Conservation (phyloP, 495 filamentous ascomycete species). For the Rostrohypoxylon terebratum region DNA sequence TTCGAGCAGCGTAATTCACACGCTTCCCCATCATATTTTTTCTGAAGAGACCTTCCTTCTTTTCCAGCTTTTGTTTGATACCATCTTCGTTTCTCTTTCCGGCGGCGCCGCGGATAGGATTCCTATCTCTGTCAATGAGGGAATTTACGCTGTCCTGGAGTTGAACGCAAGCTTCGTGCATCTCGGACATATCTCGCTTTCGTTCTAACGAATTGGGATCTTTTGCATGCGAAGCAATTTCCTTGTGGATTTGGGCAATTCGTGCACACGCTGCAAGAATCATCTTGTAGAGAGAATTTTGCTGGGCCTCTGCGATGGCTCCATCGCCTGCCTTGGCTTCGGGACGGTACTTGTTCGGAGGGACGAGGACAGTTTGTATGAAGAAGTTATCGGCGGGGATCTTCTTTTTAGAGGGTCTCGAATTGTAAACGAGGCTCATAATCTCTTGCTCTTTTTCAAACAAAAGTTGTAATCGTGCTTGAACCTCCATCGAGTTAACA, state of each 20-base stretch:
- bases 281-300: constrained; percentile 85
- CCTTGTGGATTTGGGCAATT: constrained; percentile 80
- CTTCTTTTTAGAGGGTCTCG: constrained; percentile 67
- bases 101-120: constrained; percentile 79
- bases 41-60: constrained; percentile 97
- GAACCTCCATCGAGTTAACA: constrained; percentile 79
- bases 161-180: constrained; percentile 72
- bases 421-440: constrained; percentile 82
- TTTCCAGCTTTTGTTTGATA: constrained; percentile 97
- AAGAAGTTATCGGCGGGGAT: constrained; percentile 93
- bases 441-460: constrained; percentile 90
- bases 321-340: constrained; percentile 82
- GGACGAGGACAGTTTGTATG: constrained; percentile 82
- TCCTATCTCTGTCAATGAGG: constrained; percentile 87
- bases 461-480: constrained; percentile 77
- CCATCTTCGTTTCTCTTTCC: constrained; percentile 79
- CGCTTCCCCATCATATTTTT: constrained; percentile 99
- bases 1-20: constrained; percentile 97
- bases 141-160: constrained; percentile 93
- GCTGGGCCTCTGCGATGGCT: constrained; percentile 82
- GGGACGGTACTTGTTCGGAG: constrained; percentile 92
- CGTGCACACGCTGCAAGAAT: constrained; percentile 77
- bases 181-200: constrained; percentile 55
- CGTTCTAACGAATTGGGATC: constrained; percentile 30
- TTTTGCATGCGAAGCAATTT: constrained; percentile 62